phyloP scores from a whole-genome alignment of 768 basidiomycete species.

The Trametes elegans region DNA sequence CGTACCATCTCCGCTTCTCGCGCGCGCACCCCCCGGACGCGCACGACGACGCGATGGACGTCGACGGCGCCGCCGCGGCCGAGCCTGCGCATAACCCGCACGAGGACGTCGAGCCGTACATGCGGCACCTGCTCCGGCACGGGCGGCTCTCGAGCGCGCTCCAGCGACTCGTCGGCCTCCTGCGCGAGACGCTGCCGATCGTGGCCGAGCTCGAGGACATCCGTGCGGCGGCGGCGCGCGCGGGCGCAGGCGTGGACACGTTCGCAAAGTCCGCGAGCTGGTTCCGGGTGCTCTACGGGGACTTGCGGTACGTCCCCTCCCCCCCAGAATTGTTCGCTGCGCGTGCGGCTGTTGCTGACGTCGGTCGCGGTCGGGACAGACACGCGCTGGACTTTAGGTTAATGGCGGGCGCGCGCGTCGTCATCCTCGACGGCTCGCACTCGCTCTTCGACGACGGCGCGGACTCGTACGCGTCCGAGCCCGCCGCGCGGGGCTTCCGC shows the following conservation, averaged over 20 bases:
- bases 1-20: slow-evolving; percentile 73
- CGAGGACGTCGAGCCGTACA: slow-evolving; percentile 70
- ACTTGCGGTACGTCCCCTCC: slow-evolving; percentile 57
- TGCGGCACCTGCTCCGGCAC: slow-evolving; percentile 70
- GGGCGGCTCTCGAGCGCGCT: slow-evolving; percentile 64
- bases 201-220: slow-evolving; percentile 68
- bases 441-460: slow-evolving; percentile 42
- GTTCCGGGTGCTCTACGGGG: slow-evolving; percentile 73
- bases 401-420: slow-evolving; percentile 62
- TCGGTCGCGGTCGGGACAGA: slow-evolving; percentile 33
- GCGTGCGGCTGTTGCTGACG: not conserved
- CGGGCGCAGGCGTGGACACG: slow-evolving; percentile 49
- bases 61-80: slow-evolving; percentile 23
- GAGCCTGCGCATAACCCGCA: slow-evolving; percentile 61
- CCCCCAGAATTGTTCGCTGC: not conserved
- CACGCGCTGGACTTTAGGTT: slow-evolving; percentile 81
- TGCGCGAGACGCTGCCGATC: slow-evolving; percentile 78
- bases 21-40: slow-evolving; percentile 38
- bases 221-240: slow-evolving; percentile 29
- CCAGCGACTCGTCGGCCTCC: slow-evolving; percentile 61
- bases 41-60: slow-evolving; percentile 19
- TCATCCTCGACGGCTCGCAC: slow-evolving; percentile 72
- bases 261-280: slow-evolving; percentile 80
- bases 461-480: not conserved
- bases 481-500: too few species aligned